A percentile compares a stretch with the other conserved stretches of the same genome.
Evolutionary conservation across 208 protist genomes (phyloP).

Genomic region (Crithidia bombi): DNA sequence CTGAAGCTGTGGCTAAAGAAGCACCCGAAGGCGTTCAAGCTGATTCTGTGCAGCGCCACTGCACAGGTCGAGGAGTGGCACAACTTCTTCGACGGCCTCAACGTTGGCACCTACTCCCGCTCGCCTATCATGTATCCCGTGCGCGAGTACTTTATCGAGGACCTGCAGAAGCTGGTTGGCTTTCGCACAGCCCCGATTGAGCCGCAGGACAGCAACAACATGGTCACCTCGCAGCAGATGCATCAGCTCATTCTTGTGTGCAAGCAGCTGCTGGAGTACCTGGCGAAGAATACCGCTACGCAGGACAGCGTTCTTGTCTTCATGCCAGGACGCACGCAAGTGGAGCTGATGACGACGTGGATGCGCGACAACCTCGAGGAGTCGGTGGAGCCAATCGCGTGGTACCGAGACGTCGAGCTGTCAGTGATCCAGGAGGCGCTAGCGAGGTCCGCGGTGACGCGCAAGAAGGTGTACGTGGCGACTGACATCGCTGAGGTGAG

Average conservation of each 20-base stretch:
- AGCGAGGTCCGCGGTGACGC: constrained; percentile 72
- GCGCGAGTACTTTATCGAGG: constrained; percentile 82
- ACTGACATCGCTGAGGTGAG: constrained; percentile 98
- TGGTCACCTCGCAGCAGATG: constrained; percentile 64
- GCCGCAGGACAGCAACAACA: constrained; percentile 33
- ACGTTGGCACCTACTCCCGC: constrained; percentile 67
- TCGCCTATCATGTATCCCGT: constrained; percentile 70
- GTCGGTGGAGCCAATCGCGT: constrained; percentile 80
- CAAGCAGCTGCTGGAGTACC: constrained; percentile 64
- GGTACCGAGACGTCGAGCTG: constrained; percentile 86
- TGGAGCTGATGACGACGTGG: constrained; percentile 59
- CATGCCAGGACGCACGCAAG: constrained; percentile 86
- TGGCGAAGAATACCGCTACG: constrained; percentile 54
- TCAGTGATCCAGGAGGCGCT: constrained; percentile 91
- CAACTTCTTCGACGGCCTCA: constrained; percentile 77
- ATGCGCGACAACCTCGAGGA: constrained; percentile 68
- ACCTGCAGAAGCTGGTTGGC: constrained; percentile 64
- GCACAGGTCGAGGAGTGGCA: constrained; percentile 81
- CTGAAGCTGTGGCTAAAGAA: constrained; percentile 81
- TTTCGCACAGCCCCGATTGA: constrained; percentile 39
- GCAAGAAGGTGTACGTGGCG: constrained; percentile 93
- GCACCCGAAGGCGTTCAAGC: constrained; percentile 67
- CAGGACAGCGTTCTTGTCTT: constrained; percentile 94
- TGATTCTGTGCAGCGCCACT: constrained; percentile 92
- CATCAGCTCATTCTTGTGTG: constrained; percentile 67